Percentiles rank a stretch among this genome's conserved stretches.
phyloP scores from a whole-genome alignment of 495 filamentous ascomycete genomes.

The Lasiosphaeria ovina region DNA sequence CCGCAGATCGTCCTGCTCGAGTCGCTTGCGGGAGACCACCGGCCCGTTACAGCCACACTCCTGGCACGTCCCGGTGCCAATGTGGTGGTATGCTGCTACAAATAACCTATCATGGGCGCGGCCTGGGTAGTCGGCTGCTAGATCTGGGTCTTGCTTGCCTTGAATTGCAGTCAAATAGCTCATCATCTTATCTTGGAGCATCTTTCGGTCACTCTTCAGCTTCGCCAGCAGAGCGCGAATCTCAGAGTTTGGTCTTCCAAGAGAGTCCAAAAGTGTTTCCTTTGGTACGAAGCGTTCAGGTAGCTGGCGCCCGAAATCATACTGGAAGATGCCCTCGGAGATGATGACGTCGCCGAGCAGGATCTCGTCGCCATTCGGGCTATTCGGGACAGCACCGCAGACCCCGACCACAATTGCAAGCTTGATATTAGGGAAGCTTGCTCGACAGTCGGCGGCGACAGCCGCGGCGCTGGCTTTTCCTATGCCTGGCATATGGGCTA shows the following conservation, averaged over 20 bases:
- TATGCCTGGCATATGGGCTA: slow-evolving; percentile 32
- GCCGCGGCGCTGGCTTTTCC: slow-evolving; percentile 31
- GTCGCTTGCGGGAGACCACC: slow-evolving; percentile 3
- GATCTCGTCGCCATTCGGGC: neutral
- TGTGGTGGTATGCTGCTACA: slow-evolving; percentile 34
- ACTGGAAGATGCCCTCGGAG: slow-evolving; percentile 34
- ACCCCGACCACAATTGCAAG: slow-evolving; percentile 31
- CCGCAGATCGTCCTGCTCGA: slow-evolving; percentile 3
- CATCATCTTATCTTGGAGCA: slow-evolving; percentile 21
- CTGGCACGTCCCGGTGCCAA: slow-evolving; percentile 10
- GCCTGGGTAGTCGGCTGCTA: neutral
- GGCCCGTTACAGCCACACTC: slow-evolving; percentile 15
- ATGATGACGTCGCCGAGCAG: slow-evolving; percentile 39
- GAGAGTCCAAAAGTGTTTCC: slow-evolving; percentile 29
- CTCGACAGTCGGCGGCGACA: slow-evolving; percentile 25
- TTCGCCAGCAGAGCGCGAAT: slow-evolving; percentile 31
- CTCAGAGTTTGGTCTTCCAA: slow-evolving; percentile 30
- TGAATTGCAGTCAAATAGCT: slow-evolving; percentile 18
- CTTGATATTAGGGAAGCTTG: slow-evolving; percentile 29
- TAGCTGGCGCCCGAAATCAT: slow-evolving; percentile 37
- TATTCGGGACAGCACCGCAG: slow-evolving; percentile 29
- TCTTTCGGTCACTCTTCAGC: slow-evolving; percentile 23
- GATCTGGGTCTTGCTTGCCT: neutral
- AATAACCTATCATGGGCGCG: slow-evolving; percentile 10
- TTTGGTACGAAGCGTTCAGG: slow-evolving; percentile 31